A percentile compares a stretch with the other conserved stretches of the same genome.
phyloP scores from a whole-genome alignment of 163 green algal species.

The Chlamydomonas reinhardtii region DNA sequence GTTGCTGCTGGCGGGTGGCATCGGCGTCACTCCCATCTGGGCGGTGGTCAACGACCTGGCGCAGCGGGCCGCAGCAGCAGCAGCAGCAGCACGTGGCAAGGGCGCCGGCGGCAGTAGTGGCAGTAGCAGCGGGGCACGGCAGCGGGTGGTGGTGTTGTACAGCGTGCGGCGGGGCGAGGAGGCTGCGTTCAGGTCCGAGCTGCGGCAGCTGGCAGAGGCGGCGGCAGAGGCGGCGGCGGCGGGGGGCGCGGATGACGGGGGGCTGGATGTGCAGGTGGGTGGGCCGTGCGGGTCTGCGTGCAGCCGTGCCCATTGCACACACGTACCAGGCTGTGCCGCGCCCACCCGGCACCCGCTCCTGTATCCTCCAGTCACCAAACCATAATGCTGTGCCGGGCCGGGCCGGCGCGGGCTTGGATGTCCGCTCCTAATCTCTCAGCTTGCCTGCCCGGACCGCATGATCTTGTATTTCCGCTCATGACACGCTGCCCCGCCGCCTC shows the following conservation, averaged over 20 bases:
- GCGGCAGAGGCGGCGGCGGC: not conserved
- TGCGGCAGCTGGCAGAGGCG: constrained; percentile 14
- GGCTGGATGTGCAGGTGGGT: not conserved
- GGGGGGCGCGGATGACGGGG: not conserved
- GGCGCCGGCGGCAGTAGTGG: not conserved
- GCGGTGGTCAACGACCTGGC: constrained; percentile 47
- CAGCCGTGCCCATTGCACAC: too few relatives aligned
- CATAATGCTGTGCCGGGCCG: too few relatives aligned
- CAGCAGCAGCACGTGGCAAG: too few relatives aligned
- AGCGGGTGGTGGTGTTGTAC: not conserved
- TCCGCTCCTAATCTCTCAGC: too few relatives aligned
- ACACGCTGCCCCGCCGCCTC: too few relatives aligned
- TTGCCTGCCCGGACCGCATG: too few relatives aligned
- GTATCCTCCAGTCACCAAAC: too few relatives aligned
- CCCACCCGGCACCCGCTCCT: too few relatives aligned
- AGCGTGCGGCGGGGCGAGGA: constrained; percentile 12
- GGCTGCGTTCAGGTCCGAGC: not conserved
- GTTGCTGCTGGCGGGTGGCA: constrained; percentile 58
- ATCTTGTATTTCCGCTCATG: too few relatives aligned
- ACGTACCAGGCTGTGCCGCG: not conserved
- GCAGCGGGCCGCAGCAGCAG: not conserved
- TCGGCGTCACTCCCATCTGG: constrained; percentile 61
- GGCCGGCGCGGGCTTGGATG: too few relatives aligned
- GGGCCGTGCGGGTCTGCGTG: too few relatives aligned
- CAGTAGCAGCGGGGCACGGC: not conserved